Conservation (phyloP, 108 stramenopile species). For the Stephanodiscus triporus region DNA sequence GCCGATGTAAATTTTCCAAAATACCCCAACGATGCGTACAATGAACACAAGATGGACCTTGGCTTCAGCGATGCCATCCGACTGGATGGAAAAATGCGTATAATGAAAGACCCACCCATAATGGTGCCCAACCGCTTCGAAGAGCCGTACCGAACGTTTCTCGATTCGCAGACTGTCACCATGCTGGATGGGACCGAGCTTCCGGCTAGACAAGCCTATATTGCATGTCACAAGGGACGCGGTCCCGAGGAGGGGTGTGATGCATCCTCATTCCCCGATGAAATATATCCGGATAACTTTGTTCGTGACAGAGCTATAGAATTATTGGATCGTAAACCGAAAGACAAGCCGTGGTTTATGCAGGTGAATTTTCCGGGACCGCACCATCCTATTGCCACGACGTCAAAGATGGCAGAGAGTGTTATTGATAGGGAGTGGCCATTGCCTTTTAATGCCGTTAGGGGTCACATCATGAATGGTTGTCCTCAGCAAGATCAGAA, state of each 20-base stretch:
- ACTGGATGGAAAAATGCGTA: constrained; percentile 21
- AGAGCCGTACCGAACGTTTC: constrained; percentile 32
- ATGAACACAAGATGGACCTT: constrained; percentile 19
- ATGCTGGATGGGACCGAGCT: constrained; percentile 26
- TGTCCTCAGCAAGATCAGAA: constrained; percentile 28
- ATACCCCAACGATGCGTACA: not conserved
- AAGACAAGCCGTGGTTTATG: constrained; percentile 32
- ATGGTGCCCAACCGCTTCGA: constrained; percentile 4
- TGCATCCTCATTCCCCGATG: constrained; percentile 18
- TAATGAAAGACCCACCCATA: constrained; percentile 14
- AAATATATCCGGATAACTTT: constrained; percentile 36
- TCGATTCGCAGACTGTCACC: constrained; percentile 9
- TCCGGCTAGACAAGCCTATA: constrained; percentile 20
- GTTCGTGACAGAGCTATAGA: constrained; percentile 24
- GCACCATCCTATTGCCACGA: constrained; percentile 25
- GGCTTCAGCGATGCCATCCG: constrained; percentile 33
- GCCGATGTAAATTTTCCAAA: constrained; percentile 23
- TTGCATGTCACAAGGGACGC: constrained; percentile 13
- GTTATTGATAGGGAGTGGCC: constrained; percentile 25
- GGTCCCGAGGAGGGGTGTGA: constrained; percentile 21
- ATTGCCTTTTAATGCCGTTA: not conserved
- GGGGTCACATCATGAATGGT: not conserved
- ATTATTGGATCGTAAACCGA: constrained; percentile 16
- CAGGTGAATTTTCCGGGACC: constrained; percentile 43
- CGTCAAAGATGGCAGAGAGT: constrained; percentile 19